Base-by-base conservation (phyloP, 768 basidiomycete species). In the Naganishia vaughanmartiniae region DNA sequence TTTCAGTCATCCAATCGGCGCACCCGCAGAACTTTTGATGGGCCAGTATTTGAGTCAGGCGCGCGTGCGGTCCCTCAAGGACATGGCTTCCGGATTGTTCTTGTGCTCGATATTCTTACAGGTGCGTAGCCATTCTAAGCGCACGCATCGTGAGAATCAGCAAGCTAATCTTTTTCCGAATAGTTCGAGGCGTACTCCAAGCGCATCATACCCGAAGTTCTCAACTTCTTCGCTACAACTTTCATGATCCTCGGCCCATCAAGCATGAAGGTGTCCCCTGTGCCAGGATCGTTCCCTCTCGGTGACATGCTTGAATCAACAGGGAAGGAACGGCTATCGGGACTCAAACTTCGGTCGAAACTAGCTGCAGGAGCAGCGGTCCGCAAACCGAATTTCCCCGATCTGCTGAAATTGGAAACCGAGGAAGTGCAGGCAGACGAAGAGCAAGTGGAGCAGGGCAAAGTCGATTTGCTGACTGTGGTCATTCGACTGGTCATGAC, bases 31-130 rank as follows among this genome's bases (percentile, higher is more conserved):
- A 60, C 82, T 98, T 21, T 85, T 98, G 67, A 90, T 96, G 84
- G 92, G 90, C 0, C 89, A 92, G 55, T 98, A 97, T 78, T 88
- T 99, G 21, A 89, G 89, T 10, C 84, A 99, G 33, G 86, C 88
- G 67, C 88, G 93, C 4, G 85, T 98, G 1, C 86, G 94, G 63
- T 87, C 87, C 14, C 76, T 91, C 19, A 72, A 81, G 21, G 93
- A 99, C 80, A 77, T 97, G 60, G 85, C 89, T 0, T 89, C 89
- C 67, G 96, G 96, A 0, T 82, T 97, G 51, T 96, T 96, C 84
- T 83, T 98, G 26, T 92, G 89, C 79, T 90, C 91, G 1, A 82
- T 98, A 3, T 87, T 91, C 78, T 76, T 77, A 33, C 78, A 83
- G 75, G 83, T 83, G 57, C 70, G 81, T 73, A 4, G 7, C 54